These are phyloP conservation scores for Astraeus odoratus DNA, from an alignment of 768 basidiomycete species.

Conservation along the genomic window DNA sequence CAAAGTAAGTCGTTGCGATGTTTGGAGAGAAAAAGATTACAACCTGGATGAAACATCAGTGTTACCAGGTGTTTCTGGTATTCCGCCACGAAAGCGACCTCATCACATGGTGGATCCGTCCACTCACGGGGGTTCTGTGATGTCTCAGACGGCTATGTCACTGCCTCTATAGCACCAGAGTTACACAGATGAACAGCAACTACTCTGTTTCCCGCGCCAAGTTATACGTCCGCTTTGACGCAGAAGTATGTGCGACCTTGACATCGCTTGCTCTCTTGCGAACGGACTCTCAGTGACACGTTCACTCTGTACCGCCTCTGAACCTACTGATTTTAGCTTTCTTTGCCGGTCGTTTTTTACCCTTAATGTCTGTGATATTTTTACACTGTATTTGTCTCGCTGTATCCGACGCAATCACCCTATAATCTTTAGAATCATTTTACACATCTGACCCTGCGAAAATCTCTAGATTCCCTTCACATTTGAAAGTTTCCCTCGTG, in stretches of 20 bases:
- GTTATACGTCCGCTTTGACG: not conserved
- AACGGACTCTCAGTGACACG: conserved; percentile 7
- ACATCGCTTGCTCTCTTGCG: not conserved
- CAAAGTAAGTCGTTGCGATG: conserved; percentile 17
- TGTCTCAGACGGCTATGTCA: conserved; percentile 44
- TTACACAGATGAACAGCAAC: conserved; percentile 18
- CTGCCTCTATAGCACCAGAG: conserved; percentile 40
- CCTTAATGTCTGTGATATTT: conserved; percentile 16
- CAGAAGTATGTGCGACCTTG: conserved; percentile 4
- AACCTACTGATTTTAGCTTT: conserved; percentile 6
- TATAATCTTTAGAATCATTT: conserved; percentile 11
- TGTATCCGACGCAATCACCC: conserved; percentile 14
- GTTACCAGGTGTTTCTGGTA: conserved; percentile 42
- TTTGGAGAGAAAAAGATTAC: conserved; percentile 7
- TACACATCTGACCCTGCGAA: conserved; percentile 14
- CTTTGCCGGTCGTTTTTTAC: conserved; percentile 7
- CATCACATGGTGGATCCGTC: conserved; percentile 60
- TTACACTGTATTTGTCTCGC: conserved; percentile 18
- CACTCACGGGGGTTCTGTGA: conserved; percentile 44
- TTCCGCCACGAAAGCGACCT: conserved; percentile 54
- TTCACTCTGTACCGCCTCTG: not conserved
- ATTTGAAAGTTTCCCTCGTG: not conserved
- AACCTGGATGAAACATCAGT: conserved; percentile 14
- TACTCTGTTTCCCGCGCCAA: not conserved
- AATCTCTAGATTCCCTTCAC: conserved; percentile 10